Base-by-base conservation (phyloP, 768 basidiomycete species). In the Cystoderma amianthinum region DNA sequence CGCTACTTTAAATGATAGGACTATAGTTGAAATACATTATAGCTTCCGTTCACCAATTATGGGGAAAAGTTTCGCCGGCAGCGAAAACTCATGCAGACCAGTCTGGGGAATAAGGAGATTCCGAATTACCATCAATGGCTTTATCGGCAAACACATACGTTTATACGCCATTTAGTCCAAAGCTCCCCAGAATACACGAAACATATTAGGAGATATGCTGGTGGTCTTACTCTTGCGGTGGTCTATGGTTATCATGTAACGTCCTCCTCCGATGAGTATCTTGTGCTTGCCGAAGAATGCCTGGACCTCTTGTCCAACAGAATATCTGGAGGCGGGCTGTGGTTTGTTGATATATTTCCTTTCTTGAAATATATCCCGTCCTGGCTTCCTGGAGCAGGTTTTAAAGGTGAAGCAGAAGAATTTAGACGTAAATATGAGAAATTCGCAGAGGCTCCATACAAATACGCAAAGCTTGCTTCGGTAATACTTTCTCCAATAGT, bases 311-410 rank as follows among this genome's bases (percentile, higher is more conserved):
- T 28, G 7, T 7, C 25, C 25, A 28, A 28, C 25, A 7, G n/a
- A n/a, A 28, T 28, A 7, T 28, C 25, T 7, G 25, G 25, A 7
- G n/a, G 7, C 7, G n/a, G 7, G 25, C 7, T 28, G 7, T 28
- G 25, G 25, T n/a, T n/a, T n/a, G 59, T 58, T 15, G 55, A 70
- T 39, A 25, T 61, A 5, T 32, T 51, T 17, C 46, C 48, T 9
- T 16, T 40, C 56, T 61, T 71, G 48, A 54, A 55, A 33, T 47
- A 61, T 34, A 50, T 71, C 30, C 69, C 69, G 5, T 55, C 54
- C 10, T 70, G 69, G 69, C 52, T 71, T 42, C 68, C 68, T n/a
- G 69, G 69, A 9, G 68, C 66, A 13, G 46, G 44, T 1, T 70
- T 71, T 56, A 62, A 69, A 50, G 24, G 44, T 32, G 55, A 53